Base-by-base conservation (phyloP, 192 early-diverging fungal species). In the Linnemannia exigua region DNA sequence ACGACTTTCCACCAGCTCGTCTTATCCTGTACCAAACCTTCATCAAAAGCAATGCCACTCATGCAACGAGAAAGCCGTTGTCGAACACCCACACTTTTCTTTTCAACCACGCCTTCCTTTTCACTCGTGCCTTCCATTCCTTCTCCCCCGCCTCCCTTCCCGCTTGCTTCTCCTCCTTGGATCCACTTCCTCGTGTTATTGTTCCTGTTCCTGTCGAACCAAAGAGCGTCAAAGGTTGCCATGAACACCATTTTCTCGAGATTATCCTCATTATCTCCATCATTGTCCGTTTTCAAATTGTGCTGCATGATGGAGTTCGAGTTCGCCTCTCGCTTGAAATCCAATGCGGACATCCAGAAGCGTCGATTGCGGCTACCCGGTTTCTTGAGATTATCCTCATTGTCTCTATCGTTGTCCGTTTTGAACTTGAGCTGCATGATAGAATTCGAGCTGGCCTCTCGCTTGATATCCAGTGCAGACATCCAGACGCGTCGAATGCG, bases 191-290 rank as follows among this genome's bases (percentile, higher is more conserved):
- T 15, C 22, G 51, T 36, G 3, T 67, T 31, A 4, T n/a, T 31
- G 25, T 31, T 15, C 16, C 7, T 5, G 16, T 47, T 19, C 72
- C 5, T 35, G 46, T 31, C 17, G 2, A 52, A 46, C 79, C 79
- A 80, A 37, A 80, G 79, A 16, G 70, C 37, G 48, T 35, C 63
- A 46, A 50, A 81, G 2, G 79, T 36, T 2, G 79, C 79, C 22
- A 75, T 51, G 61, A 67, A 81, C 7, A 81, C 67, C 1, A 70
- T 22, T 28, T 22, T 3, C 31, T 54, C 58, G 41, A 69, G 70
- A 1, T 28, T 54, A 1, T 75, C 73, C 31, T 74, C 70, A 11
- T 47, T 7, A 12, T 54, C 51, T 0, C 51, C 3, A 15, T n/a
- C 51, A 12, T 54, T 54, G n/a, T n/a, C n/a, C n/a, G n/a, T n/a